A percentile compares a stretch with the other conserved stretches of the same genome.
phyloP scores from a whole-genome alignment of 2,329 filamentous ascomycete genomes.

The Fusarium tricinctum region DNA sequence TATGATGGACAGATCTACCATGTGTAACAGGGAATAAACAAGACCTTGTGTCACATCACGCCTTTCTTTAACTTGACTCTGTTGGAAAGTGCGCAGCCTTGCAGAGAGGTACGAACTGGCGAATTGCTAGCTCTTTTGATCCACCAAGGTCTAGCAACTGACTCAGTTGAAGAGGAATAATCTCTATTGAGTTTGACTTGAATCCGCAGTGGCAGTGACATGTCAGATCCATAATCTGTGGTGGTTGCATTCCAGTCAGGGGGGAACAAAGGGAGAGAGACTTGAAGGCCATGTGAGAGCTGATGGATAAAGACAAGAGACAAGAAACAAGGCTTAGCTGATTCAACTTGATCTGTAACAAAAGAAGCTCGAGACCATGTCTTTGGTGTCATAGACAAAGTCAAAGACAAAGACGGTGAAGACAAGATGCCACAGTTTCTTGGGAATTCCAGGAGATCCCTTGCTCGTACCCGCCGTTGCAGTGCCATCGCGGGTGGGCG shows the following conservation, averaged over 20 bases:
- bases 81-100: constrained; percentile 37
- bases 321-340: constrained; percentile 15
- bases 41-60: constrained; percentile 47
- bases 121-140: constrained; percentile 11
- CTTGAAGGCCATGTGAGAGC: background rate
- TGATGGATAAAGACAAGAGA: background rate
- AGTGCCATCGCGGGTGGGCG: constrained; percentile 45
- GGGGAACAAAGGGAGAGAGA: background rate
- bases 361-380: background rate
- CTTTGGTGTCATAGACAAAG: constrained; percentile 23
- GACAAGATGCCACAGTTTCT: constrained; percentile 23
- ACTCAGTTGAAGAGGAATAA: background rate
- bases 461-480: constrained; percentile 38
- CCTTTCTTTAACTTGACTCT: constrained; percentile 14
- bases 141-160: background rate
- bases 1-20: constrained; percentile 49
- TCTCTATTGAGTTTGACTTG: background rate
- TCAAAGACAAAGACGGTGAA: constrained; percentile 36
- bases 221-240: constrained; percentile 9
- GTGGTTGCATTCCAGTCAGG: constrained; percentile 3
- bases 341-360: constrained; percentile 3
- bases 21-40: constrained; percentile 43
- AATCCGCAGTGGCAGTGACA: background rate
- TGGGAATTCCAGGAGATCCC: constrained; percentile 27
- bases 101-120: constrained; percentile 39